These are phyloP conservation scores for Camelina sativa DNA, from an alignment of 345 rosid genomes.

Conservation along the genomic window DNA sequence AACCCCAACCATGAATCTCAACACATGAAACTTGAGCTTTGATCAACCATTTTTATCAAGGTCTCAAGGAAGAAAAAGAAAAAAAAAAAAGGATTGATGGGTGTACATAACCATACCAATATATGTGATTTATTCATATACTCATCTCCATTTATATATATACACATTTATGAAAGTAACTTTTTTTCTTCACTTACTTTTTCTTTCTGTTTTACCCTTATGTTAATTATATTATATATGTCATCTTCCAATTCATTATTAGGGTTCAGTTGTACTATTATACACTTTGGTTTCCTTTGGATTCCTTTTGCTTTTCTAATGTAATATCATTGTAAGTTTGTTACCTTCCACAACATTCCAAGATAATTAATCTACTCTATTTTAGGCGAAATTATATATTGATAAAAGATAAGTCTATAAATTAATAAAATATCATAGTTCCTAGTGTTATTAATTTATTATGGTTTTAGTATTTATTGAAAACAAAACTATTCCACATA, in stretches of 20 bases:
- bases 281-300: slow-evolving; percentile 4
- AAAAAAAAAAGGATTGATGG: slow-evolving; percentile 39
- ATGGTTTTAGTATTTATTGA: no score
- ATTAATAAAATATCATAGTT: no score
- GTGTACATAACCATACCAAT: slow-evolving; percentile 56
- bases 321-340: slow-evolving; percentile 30
- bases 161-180: slow-evolving; percentile 7
- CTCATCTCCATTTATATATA: slow-evolving; percentile 31
- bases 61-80: slow-evolving; percentile 37
- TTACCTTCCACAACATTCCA: slow-evolving; percentile 23
- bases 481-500: no score
- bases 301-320: slow-evolving; percentile 25
- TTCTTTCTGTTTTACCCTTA: neutral
- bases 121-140: slow-evolving; percentile 33
- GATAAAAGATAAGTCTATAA: no score
- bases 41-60: slow-evolving; percentile 23
- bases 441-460: no score
- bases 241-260: slow-evolving; percentile 16
- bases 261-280: slow-evolving; percentile 9
- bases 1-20: slow-evolving; percentile 50
- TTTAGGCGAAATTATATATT: no score
- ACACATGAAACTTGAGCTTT: slow-evolving; percentile 65
- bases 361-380: slow-evolving; percentile 2
- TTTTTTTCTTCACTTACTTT: neutral
- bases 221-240: slow-evolving; percentile 25